These are phyloP conservation scores for Pouteria glomerata DNA, from an alignment of 148 eudicot species.

Conservation along the genomic window DNA sequence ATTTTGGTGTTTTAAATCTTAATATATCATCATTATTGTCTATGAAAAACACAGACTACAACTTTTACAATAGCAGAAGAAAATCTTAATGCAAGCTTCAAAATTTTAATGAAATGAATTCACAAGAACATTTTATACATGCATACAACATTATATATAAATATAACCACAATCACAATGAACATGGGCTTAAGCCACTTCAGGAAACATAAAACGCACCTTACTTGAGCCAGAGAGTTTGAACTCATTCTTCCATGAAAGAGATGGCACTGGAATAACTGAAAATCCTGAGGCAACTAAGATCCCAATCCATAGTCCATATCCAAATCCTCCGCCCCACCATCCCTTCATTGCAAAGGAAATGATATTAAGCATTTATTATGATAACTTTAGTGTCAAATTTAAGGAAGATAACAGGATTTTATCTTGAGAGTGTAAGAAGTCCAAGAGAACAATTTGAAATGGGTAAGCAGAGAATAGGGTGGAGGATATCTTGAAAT, in stretches of 20 bases:
- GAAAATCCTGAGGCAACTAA: constrained; percentile 90
- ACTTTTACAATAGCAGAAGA: background rate
- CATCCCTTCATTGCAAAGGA: constrained; percentile 69
- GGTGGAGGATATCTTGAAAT: background rate
- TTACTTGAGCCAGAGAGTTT: constrained; percentile 64
- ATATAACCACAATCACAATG: background rate
- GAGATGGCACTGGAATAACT: constrained; percentile 80
- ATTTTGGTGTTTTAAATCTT: background rate
- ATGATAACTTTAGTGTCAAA: background rate
- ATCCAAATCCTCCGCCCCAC: constrained; percentile 93
- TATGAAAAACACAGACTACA: background rate
- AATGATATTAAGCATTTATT: constrained; percentile 13
- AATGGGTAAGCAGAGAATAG: constrained; percentile 1
- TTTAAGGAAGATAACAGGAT: background rate
- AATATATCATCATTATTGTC: background rate
- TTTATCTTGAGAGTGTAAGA: background rate
- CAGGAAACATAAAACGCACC: constrained; percentile 34
- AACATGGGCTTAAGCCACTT: background rate
- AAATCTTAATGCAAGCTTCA: background rate
- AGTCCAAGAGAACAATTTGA: background rate
- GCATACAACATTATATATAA: background rate
- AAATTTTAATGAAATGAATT: background rate
- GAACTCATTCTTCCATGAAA: constrained; percentile 70
- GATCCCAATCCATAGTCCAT: constrained; percentile 86
- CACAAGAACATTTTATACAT: background rate